Conservation (phyloP, 169 alveolate genomes). For the Eimeria falciformis region DNA sequence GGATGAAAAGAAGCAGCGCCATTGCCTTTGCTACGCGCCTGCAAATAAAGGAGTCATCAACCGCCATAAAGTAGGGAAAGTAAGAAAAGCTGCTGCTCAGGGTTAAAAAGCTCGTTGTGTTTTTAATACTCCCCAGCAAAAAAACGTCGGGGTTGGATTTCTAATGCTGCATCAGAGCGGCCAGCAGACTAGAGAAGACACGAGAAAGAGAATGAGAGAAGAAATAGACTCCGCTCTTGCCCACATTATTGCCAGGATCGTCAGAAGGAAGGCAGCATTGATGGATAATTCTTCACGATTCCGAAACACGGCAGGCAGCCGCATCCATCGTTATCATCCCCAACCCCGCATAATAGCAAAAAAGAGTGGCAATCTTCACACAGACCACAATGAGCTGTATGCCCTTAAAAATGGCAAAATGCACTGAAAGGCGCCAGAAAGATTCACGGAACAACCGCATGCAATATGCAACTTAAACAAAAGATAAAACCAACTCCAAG, state of each 20-base stretch:
- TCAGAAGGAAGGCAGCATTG: slow-evolving; percentile 75
- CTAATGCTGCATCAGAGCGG: neutral
- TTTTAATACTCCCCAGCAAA: neutral
- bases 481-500: too few relatives aligned
- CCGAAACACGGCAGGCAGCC: slow-evolving; percentile 6
- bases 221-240: neutral
- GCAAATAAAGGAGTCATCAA: too few relatives aligned
- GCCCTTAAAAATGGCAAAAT: neutral
- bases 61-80: too few relatives aligned
- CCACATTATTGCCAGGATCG: too few relatives aligned
- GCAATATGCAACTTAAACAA: neutral
- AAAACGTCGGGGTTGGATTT: slow-evolving; percentile 51
- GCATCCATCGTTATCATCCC: slow-evolving; percentile 71
- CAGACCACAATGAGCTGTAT: neutral
- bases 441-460: neutral
- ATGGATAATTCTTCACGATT: slow-evolving; percentile 27
- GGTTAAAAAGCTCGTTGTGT: slow-evolving; percentile 72
- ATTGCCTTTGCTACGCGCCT: too few relatives aligned
- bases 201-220: neutral
- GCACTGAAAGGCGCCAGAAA: neutral
- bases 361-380: neutral
- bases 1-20: slow-evolving; percentile 18
- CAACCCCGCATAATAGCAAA: too few relatives aligned
- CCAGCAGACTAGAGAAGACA: neutral
- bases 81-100: slow-evolving; percentile 43